A percentile compares a stretch with the other conserved stretches of the same genome.
These are phyloP conservation scores for Heimioporus sp. DNA, from an alignment of 768 basidiomycete species.

Conservation along the genomic window DNA sequence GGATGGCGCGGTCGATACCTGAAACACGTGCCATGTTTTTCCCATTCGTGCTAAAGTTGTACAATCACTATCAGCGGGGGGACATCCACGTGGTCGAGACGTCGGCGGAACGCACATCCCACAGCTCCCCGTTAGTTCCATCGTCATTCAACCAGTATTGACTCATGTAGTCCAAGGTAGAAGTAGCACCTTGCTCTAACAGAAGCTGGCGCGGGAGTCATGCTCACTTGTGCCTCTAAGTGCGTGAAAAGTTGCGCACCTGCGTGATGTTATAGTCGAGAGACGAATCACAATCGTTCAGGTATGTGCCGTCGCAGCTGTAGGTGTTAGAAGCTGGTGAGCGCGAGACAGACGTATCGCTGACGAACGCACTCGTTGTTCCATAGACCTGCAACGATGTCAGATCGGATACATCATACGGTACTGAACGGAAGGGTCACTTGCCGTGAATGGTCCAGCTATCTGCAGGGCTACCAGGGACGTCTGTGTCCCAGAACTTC, in stretches of 20 bases:
- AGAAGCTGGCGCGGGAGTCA: conserved; percentile 43
- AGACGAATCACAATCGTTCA: conserved; percentile 38
- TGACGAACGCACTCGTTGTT: conserved; percentile 50
- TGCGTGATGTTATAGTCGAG: conserved; percentile 43
- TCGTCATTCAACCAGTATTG: conserved; percentile 61
- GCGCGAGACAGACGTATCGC: neutral
- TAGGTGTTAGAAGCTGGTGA: neutral
- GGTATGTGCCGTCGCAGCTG: conserved; percentile 54
- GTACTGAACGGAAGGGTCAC: conserved; percentile 7
- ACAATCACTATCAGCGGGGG: neutral
- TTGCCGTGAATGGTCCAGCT: conserved; percentile 77
- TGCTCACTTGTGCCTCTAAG: neutral
- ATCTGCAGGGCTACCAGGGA: conserved; percentile 57
- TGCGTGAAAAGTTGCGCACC: conserved; percentile 29
- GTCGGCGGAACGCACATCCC: conserved; percentile 51
- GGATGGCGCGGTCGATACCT: conserved; percentile 5
- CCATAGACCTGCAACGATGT: conserved; percentile 53
- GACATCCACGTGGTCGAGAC: neutral
- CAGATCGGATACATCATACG: neutral
- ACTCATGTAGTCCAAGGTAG: conserved; percentile 61
- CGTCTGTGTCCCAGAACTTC: conserved; percentile 59
- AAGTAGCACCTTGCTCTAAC: conserved; percentile 48
- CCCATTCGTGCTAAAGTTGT: conserved; percentile 60
- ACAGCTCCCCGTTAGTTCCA: conserved; percentile 62
- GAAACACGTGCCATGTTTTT: conserved; percentile 58